Conservation (phyloP, 2,329 filamentous ascomycete species). For the Claviceps fusiformis region DNA sequence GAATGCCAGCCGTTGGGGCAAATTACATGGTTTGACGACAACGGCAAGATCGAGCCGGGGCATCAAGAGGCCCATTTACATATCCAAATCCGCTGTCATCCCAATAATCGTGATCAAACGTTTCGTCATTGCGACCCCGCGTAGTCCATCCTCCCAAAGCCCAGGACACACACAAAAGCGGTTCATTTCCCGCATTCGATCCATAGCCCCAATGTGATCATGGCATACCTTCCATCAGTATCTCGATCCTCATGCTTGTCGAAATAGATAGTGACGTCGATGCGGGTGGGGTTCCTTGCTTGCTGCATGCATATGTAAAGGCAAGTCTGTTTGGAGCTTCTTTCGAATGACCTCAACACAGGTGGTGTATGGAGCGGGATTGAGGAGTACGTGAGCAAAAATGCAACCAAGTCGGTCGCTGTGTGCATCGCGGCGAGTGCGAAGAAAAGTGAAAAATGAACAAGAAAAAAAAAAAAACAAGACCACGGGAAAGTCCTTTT, state of each 20-base stretch:
- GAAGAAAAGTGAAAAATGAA: not conserved
- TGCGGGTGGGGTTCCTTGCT: not conserved
- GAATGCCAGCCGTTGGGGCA: no score
- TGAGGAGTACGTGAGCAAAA: not conserved
- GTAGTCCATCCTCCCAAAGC: not conserved
- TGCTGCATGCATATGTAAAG: not conserved
- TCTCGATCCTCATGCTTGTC: not conserved
- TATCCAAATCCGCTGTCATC: not conserved
- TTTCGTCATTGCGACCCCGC: constrained; percentile 1
- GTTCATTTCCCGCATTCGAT: not conserved
- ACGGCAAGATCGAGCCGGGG: not conserved
- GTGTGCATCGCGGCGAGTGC: not conserved
- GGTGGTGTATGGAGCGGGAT: not conserved
- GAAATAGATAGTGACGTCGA: not conserved
- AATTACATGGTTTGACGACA: not conserved
- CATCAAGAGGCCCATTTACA: not conserved
- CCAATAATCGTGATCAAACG: constrained; percentile 3
- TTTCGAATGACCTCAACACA: not conserved
- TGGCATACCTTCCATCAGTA: not conserved
- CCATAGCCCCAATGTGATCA: not conserved
- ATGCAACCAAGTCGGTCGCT: not conserved
- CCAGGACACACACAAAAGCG: not conserved
- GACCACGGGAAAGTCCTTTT: constrained; percentile 7
- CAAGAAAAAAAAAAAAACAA: not conserved
- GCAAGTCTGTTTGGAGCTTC: not conserved